A percentile compares a stretch with the other conserved stretches of the same genome.
These are phyloP conservation scores for Blumeria hordei DNA, from an alignment of 2,329 filamentous ascomycete species.

Conservation along the genomic window DNA sequence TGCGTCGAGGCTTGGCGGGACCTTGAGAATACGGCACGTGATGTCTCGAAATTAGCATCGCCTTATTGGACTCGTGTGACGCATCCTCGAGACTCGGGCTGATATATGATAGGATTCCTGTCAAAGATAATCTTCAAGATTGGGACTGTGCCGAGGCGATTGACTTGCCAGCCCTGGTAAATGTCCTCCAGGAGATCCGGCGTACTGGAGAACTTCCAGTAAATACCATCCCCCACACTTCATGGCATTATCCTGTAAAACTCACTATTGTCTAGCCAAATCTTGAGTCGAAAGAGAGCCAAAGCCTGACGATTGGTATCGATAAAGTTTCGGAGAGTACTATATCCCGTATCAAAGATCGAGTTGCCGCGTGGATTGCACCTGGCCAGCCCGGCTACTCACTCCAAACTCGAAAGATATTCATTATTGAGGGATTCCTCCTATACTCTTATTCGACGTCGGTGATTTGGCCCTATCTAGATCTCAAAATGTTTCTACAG, in stretches of 20 bases:
- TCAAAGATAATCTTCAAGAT: constrained; percentile 42
- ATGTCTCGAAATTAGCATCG: neutral
- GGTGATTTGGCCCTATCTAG: constrained; percentile 31
- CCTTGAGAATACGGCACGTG: too few relatives aligned
- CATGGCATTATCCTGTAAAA: constrained; percentile 4
- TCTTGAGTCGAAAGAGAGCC: constrained; percentile 33
- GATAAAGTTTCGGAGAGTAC: constrained; percentile 23
- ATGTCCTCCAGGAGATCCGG: constrained; percentile 46
- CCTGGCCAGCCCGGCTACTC: constrained; percentile 21
- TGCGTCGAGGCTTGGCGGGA: too few relatives aligned
- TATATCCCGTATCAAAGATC: constrained; percentile 22
- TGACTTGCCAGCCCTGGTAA: constrained; percentile 41
- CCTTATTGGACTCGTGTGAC: neutral
- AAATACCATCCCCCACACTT: constrained; percentile 14
- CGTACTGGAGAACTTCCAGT: constrained; percentile 40
- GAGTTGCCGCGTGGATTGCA: constrained; percentile 23
- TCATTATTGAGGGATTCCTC: constrained; percentile 71
- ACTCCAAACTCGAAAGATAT: constrained; percentile 24
- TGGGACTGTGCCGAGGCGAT: constrained; percentile 80
- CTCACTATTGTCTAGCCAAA: constrained; percentile 17
- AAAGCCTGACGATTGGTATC: constrained; percentile 32
- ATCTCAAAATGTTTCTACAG: constrained; percentile 57
- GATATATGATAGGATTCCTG: constrained; percentile 23
- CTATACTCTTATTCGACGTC: constrained; percentile 39
- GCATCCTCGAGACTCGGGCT: neutral